Evolutionary conservation across 768 basidiomycete species (phyloP), one percentile per base, ranked within the genome.

Genomic region (Termitomyces eurrhizus): DNA sequence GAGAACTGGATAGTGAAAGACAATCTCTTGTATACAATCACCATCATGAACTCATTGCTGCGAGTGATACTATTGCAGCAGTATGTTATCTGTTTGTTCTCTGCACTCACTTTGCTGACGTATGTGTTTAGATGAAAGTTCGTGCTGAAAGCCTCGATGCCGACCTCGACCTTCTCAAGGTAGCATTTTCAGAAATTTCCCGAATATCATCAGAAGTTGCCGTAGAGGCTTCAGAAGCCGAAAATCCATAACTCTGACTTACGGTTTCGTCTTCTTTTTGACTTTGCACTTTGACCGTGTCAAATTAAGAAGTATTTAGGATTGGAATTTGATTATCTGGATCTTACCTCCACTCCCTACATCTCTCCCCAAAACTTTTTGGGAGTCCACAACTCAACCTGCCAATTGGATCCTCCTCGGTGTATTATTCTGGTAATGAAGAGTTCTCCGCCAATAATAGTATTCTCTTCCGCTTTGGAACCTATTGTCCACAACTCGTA

Each of bases 11-110:
- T 59, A 85, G 89, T 67, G 94, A 96, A 68, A 78, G 92, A 26
- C 94, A 97, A 72, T 89, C 90, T 9, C 78, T 97, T 48, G 94
- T 97, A 12, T 97, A 97, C 70, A 94, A 95, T 66, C 94, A 95
- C 68, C 95, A 97, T 67, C 93, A 95, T 61, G 95, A 97, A 65
- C 86, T 97, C 21, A 95, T 97, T 54, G 92, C 92, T 1, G 95
- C 95, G 3, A 93, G 89, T 61, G 92, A 94, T 67, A 96, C 95
- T 9, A 96, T 97, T 64, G 86, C 88, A 61, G 85, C 88, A 6
- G 93, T 94, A 73, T 21, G 86, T 66, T 36, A 13, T 58, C 42
- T 18, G 11, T 37, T 29, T 36, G 21, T 41, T 48, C 32, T 21
- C 21, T 35, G 26, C 7, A 24, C 3, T 50, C 35, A 16, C 45